phyloP scores from a whole-genome alignment of 192 early-diverging fungal species.

The Umbelopsis vinacea region DNA sequence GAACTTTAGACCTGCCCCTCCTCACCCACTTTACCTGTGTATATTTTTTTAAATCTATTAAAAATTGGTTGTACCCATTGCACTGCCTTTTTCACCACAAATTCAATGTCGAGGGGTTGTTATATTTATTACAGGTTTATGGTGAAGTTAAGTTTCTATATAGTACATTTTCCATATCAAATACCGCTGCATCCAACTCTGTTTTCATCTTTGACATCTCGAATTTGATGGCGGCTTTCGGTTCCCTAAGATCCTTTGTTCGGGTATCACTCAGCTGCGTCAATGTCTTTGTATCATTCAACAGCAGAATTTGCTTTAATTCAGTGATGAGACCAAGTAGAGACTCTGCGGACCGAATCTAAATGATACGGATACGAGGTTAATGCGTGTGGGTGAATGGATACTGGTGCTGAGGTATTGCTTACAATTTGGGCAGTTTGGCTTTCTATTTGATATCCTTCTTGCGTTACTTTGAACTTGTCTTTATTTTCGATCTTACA shows the following conservation, averaged over 20 bases:
- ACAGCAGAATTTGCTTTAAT: slow-evolving; percentile 51
- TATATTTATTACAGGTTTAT: slow-evolving; percentile 19
- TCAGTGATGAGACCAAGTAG: slow-evolving; percentile 53
- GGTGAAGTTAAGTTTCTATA: slow-evolving; percentile 40
- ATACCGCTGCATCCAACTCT: slow-evolving; percentile 48
- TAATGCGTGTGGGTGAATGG: neutral
- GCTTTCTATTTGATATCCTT: slow-evolving; percentile 61
- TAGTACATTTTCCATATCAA: slow-evolving; percentile 52
- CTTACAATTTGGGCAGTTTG: slow-evolving; percentile 57
- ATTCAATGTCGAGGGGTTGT: neutral
- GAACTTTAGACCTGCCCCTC: neutral
- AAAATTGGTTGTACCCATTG: neutral
- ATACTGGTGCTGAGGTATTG: neutral
- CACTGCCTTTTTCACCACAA: neutral
- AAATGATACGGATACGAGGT: neutral
- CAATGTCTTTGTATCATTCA: slow-evolving; percentile 55
- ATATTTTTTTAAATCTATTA: neutral
- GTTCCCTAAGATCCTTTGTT: slow-evolving; percentile 40
- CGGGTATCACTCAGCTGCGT: slow-evolving; percentile 41
- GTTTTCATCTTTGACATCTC: slow-evolving; percentile 43
- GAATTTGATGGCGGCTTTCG: slow-evolving; percentile 49
- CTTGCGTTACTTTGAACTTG: slow-evolving; percentile 59
- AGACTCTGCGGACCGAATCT: slow-evolving; percentile 53
- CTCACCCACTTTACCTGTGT: neutral
- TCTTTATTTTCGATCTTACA: slow-evolving; percentile 49